Evolutionary conservation across 306 rosid species (phyloP).

Genomic region (Prosopis cineraria): DNA sequence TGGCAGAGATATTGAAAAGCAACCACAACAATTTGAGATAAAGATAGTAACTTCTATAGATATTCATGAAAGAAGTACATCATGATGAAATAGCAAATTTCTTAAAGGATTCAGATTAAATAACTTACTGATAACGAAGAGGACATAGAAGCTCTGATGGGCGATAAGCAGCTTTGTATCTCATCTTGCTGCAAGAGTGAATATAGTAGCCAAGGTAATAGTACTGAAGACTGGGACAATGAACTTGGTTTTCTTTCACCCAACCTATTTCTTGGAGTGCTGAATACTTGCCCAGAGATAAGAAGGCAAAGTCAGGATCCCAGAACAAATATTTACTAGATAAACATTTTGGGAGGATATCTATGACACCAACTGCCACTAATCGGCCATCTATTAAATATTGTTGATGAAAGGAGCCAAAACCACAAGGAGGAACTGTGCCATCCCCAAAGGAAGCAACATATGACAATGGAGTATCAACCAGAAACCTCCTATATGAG

Average conservation of each 20-base stretch:
- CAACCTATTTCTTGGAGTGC: constrained; percentile 86
- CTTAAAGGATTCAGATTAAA: constrained; percentile 18
- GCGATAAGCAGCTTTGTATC: constrained; percentile 85
- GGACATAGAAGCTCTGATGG: constrained; percentile 97
- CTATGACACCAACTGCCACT: constrained; percentile 95
- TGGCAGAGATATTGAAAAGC: constrained; percentile 3
- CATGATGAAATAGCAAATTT: background rate
- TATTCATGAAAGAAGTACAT: constrained; percentile 24
- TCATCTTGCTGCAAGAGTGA: constrained; percentile 94
- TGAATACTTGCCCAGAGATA: constrained; percentile 93
- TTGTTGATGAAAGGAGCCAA: constrained; percentile 98
- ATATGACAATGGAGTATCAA: constrained; percentile 74
- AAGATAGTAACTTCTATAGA: background rate
- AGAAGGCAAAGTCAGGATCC: constrained; percentile 96
- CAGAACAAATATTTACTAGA: constrained; percentile 96
- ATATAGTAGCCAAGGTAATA: constrained; percentile 96
- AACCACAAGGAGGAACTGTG: constrained; percentile 82
- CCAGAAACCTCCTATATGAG: constrained; percentile 77
- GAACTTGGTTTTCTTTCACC: constrained; percentile 83
- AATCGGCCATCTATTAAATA: constrained; percentile 79
- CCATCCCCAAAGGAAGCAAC: constrained; percentile 73
- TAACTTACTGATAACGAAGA: constrained; percentile 83
- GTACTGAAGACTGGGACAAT: constrained; percentile 79
- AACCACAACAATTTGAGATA: constrained; percentile 8
- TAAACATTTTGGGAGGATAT: constrained; percentile 90